Percentiles rank a stretch among this genome's conserved stretches.
These are phyloP conservation scores for Lolium rigidum DNA, from an alignment of 176 grass and related monocot species.

Conservation along the genomic window DNA sequence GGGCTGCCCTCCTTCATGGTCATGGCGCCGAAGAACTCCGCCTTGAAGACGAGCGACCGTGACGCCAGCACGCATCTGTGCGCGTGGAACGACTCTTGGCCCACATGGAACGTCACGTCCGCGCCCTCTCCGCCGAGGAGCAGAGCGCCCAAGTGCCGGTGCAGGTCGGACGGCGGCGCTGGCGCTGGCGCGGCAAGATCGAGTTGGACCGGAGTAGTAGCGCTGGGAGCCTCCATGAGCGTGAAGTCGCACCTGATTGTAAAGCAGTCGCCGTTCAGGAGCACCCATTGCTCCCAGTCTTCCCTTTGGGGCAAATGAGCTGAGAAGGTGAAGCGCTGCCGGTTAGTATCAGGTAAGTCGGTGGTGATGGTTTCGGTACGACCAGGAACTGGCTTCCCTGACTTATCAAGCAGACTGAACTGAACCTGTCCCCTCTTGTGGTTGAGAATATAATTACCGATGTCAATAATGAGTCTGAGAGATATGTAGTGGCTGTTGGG, in stretches of 20 bases:
- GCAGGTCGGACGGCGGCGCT: conserved; percentile 26
- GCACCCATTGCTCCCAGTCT: background rate
- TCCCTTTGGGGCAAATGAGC: background rate
- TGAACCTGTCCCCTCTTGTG: background rate
- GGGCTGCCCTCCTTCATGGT: background rate
- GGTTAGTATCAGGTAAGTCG: background rate
- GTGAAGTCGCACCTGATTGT: conserved; percentile 9
- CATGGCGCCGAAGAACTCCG: background rate
- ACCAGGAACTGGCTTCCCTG: background rate
- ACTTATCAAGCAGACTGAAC: conserved; percentile 15
- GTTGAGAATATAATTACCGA: no score
- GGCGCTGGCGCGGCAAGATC: background rate
- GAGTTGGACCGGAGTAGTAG: background rate
- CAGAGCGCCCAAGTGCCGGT: conserved; percentile 15
- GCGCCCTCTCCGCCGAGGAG: conserved; percentile 7
- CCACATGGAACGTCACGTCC: conserved; percentile 41
- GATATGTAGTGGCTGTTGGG: background rate
- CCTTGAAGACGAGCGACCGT: conserved; percentile 32
- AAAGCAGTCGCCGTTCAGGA: background rate
- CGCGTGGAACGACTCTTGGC: conserved; percentile 28
- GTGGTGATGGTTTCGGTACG: background rate
- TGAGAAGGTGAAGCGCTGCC: background rate
- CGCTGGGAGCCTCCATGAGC: background rate
- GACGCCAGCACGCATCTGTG: conserved; percentile 34
- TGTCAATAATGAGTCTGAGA: background rate